Percentiles rank a stretch among this genome's conserved stretches.
Conservation (phyloP, 2,329 filamentous ascomycete species). For the Aspergillus latus region DNA sequence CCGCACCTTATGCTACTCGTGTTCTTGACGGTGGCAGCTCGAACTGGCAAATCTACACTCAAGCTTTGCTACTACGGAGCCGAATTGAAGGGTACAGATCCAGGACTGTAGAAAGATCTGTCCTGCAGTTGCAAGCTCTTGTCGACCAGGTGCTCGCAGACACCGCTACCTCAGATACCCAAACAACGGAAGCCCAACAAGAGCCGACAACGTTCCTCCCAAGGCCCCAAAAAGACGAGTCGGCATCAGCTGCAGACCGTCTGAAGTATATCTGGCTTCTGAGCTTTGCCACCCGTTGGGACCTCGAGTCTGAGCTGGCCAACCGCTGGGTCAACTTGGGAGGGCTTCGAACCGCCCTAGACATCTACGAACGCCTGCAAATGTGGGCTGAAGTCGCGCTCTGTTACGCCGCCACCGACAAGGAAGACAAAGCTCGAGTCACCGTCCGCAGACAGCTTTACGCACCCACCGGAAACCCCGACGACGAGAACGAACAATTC, state of each 20-base stretch:
- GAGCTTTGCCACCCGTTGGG: slow-evolving; percentile 83
- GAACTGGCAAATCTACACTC: slow-evolving; percentile 98
- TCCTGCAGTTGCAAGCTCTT: slow-evolving; percentile 89
- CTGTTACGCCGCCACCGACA: slow-evolving; percentile 75
- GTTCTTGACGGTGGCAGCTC: slow-evolving; percentile 85
- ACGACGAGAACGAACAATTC: slow-evolving; percentile 57
- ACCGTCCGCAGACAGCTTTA: slow-evolving; percentile 80
- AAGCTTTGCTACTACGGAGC: slow-evolving; percentile 84
- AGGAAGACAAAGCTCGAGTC: slow-evolving; percentile 77
- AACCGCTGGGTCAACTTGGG: slow-evolving; percentile 89
- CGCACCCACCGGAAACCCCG: slow-evolving; percentile 55
- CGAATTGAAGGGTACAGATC: slow-evolving; percentile 86
- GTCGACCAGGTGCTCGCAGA: slow-evolving; percentile 94
- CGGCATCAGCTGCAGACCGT: slow-evolving; percentile 70
- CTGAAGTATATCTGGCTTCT: slow-evolving; percentile 82
- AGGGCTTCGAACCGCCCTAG: slow-evolving; percentile 82
- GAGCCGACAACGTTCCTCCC: slow-evolving; percentile 78
- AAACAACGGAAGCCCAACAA: slow-evolving; percentile 34
- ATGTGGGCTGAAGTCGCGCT: slow-evolving; percentile 95
- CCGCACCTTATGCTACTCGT: slow-evolving; percentile 83
- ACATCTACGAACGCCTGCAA: slow-evolving; percentile 90
- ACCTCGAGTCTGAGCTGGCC: slow-evolving; percentile 88
- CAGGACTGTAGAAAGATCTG: slow-evolving; percentile 81
- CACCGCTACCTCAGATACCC: slow-evolving; percentile 56
- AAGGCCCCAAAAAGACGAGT: slow-evolving; percentile 70